Conservation (phyloP, 1,284 basidiomycete species). For the Paramarasmius palmivorus region DNA sequence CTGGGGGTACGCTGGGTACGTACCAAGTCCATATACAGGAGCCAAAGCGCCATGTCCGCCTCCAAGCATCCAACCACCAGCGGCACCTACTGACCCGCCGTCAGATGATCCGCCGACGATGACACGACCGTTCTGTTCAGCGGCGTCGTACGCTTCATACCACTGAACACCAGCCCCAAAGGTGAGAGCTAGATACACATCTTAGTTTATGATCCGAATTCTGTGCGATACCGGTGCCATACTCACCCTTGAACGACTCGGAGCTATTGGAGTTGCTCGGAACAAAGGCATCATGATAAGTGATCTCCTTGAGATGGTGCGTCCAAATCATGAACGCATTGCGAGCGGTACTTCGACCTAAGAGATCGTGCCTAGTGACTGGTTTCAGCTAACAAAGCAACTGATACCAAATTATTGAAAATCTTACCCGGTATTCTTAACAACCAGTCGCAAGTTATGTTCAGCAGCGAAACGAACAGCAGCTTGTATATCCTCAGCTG, state of each 20-base stretch:
- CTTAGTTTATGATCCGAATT: not conserved
- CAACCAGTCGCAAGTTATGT: slow-evolving; percentile 36
- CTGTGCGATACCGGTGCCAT: not conserved
- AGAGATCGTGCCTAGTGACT: slow-evolving; percentile 29
- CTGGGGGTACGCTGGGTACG: slow-evolving; percentile 2
- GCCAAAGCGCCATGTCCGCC: slow-evolving; percentile 20
- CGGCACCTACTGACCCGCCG: slow-evolving; percentile 27
- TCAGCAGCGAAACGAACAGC: slow-evolving; percentile 33
- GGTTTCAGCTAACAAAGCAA: too few relatives aligned
- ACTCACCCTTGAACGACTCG: slow-evolving; percentile 17
- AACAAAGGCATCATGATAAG: slow-evolving; percentile 30
- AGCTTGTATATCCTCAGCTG: slow-evolving; percentile 31
- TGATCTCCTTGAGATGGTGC: slow-evolving; percentile 35
- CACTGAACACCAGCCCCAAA: slow-evolving; percentile 46
- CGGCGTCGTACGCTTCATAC: slow-evolving; percentile 40
- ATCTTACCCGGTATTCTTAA: slow-evolving; percentile 41
- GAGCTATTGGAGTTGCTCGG: slow-evolving; percentile 22
- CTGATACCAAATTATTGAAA: not conserved
- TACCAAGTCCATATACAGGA: slow-evolving; percentile 45
- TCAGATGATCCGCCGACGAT: slow-evolving; percentile 37
- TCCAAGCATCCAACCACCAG: slow-evolving; percentile 9
- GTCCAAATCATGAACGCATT: slow-evolving; percentile 40
- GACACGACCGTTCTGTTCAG: slow-evolving; percentile 28
- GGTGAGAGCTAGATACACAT: slow-evolving; percentile 25
- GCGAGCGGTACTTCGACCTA: slow-evolving; percentile 36